Percentiles rank a stretch among this genome's conserved stretches.
phyloP scores from a whole-genome alignment of 768 basidiomycete genomes.

The Podaxis sp. region DNA sequence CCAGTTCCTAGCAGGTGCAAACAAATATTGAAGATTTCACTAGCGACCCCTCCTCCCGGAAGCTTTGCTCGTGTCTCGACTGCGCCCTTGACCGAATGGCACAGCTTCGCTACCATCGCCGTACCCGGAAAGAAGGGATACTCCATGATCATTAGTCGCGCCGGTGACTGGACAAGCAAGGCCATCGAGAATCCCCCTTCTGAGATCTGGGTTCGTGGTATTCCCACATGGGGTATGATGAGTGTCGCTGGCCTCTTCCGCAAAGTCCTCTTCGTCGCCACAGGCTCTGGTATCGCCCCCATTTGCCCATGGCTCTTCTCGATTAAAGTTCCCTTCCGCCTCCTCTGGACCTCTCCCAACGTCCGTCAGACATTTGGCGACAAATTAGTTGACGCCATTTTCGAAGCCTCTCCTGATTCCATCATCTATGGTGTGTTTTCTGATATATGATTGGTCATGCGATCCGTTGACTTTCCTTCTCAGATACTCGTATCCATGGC shows the following conservation, averaged over 20 bases:
- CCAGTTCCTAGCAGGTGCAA: constrained; percentile 26
- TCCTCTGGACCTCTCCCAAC: constrained; percentile 42
- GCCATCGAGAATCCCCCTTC: constrained; percentile 47
- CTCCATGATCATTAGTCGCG: constrained; percentile 51
- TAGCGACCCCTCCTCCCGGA: constrained; percentile 18
- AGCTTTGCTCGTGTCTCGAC: constrained; percentile 24
- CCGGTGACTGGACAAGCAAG: constrained; percentile 56
- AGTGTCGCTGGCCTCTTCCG: constrained; percentile 49
- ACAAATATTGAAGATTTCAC: neutral
- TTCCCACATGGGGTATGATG: constrained; percentile 49
- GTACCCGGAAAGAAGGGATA: constrained; percentile 40
- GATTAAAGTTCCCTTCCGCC: constrained; percentile 32
- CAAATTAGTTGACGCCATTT: constrained; percentile 35
- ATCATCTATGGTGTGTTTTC: constrained; percentile 28
- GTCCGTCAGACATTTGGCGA: constrained; percentile 40
- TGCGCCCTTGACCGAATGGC: constrained; percentile 47
- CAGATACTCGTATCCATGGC: constrained; percentile 36
- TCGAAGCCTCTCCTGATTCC: constrained; percentile 37
- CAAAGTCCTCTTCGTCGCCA: constrained; percentile 51
- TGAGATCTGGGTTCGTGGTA: constrained; percentile 53
- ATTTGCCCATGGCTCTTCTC: constrained; percentile 35
- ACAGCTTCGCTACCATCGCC: constrained; percentile 44
- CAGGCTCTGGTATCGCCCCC: constrained; percentile 54
- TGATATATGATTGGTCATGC: neutral
- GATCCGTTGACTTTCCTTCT: neutral